phyloP scores from a whole-genome alignment of 768 basidiomycete genomes.

The Lentinula edodes region DNA sequence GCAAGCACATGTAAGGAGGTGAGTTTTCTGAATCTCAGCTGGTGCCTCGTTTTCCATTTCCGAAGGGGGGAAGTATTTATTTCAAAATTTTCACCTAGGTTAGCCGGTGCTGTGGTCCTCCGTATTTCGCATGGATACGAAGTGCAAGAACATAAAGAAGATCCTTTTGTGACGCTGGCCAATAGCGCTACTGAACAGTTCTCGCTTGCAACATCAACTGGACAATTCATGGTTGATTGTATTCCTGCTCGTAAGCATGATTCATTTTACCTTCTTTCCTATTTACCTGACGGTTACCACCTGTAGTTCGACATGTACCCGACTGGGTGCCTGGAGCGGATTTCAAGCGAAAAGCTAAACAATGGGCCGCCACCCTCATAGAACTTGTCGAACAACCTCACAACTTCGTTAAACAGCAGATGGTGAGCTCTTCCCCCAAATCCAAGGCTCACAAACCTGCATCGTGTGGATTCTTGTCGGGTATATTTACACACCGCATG shows the following conservation, averaged over 20 bases:
- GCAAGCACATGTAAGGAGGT: slow-evolving; percentile 42
- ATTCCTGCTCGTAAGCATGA: slow-evolving; percentile 37
- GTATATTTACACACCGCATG: neutral
- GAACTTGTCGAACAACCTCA: slow-evolving; percentile 55
- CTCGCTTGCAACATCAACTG: slow-evolving; percentile 46
- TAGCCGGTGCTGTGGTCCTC: slow-evolving; percentile 47
- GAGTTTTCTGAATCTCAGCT: slow-evolving; percentile 12
- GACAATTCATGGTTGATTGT: slow-evolving; percentile 46
- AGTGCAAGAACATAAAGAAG: slow-evolving; percentile 37
- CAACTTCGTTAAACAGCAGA: slow-evolving; percentile 55
- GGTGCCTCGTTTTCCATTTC: neutral
- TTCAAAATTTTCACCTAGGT: slow-evolving; percentile 22
- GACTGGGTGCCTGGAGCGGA: slow-evolving; percentile 60
- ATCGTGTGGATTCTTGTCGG: slow-evolving; percentile 1
- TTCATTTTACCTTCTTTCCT: neutral
- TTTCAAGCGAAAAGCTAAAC: slow-evolving; percentile 48
- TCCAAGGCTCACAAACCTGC: neutral
- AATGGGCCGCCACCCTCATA: slow-evolving; percentile 46
- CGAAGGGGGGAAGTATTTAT: neutral
- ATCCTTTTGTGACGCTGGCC: slow-evolving; percentile 49
- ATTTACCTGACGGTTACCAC: neutral
- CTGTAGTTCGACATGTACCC: slow-evolving; percentile 51
- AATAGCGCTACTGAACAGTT: slow-evolving; percentile 51
- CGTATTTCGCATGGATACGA: slow-evolving; percentile 52
- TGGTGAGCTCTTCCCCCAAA: slow-evolving; percentile 28